phyloP scores from a whole-genome alignment of 768 basidiomycete genomes.

The Boletus fagicola region DNA sequence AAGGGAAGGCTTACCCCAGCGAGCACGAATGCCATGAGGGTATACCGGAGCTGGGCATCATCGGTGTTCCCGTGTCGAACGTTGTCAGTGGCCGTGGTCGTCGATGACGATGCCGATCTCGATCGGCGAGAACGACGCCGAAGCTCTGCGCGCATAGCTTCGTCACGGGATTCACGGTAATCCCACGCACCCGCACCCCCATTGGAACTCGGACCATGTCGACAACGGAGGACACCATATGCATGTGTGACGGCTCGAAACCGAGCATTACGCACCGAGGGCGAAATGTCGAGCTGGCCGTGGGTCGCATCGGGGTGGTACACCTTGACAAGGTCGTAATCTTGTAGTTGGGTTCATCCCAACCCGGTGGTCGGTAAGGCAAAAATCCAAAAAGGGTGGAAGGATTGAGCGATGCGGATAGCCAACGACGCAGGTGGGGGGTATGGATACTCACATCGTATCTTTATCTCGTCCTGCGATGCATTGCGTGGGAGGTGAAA shows the following conservation, averaged over 20 bases:
- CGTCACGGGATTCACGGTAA: slow-evolving; percentile 23
- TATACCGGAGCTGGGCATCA: slow-evolving; percentile 11
- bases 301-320: slow-evolving; percentile 68
- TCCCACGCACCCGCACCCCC: background rate
- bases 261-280: slow-evolving; percentile 49
- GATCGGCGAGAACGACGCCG: slow-evolving; percentile 41
- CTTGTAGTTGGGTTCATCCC: slow-evolving; percentile 34
- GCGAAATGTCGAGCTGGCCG: slow-evolving; percentile 39
- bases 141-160: slow-evolving; percentile 52
- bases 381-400: background rate
- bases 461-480: slow-evolving; percentile 60
- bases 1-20: slow-evolving; percentile 12
- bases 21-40: slow-evolving; percentile 11
- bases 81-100: slow-evolving; percentile 1
- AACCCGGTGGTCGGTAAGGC: background rate
- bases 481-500: slow-evolving; percentile 62
- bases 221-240: slow-evolving; percentile 46
- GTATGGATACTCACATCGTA: slow-evolving; percentile 50
- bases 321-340: slow-evolving; percentile 69
- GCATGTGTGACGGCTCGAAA: slow-evolving; percentile 67
- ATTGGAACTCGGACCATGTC: background rate
- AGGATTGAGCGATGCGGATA: background rate
- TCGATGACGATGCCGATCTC: slow-evolving; percentile 23
- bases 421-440: background rate
- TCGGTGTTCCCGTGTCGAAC: background rate